Evolutionary conservation across 1,139 yeast genomes (phyloP), one percentile per base, ranked within the genome.

Genomic region (Magnusiomyces suaveolens): DNA sequence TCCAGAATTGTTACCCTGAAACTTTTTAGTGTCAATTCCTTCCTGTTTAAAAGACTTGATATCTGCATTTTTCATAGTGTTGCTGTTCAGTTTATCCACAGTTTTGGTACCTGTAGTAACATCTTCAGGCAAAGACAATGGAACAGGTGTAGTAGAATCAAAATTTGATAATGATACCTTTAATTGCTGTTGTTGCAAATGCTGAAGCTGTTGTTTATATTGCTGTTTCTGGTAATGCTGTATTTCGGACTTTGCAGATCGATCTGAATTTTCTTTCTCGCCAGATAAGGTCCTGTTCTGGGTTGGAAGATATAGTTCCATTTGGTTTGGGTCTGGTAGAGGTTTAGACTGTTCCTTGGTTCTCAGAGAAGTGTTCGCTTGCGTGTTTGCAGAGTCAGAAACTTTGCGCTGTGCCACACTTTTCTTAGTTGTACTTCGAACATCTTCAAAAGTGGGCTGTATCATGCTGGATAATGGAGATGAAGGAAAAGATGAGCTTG

Each of bases 171-270:
- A 16, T 3, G 43, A n/a, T 12, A 44, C 43, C 26, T 48, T 39
- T 16, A 48, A 18, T 29, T 39, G 58, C 18, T 33, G 52, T 36
- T 43, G 56, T 44, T 51, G 61, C 29, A 48, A 57, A 21, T 24
- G 51, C 20, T 50, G 50, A 8, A 56, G 25, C 33, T 53, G 58
- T 32, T 56, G 56, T 23, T 52, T 56, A 24, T 56, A 53, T 16
- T 38, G 52, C 24, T 53, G 56, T 36, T 49, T 51, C 43, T 54
- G 50, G 16, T 52, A 44, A 16, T 38, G 23, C 38, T 48, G 51
- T 6, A 46, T 29, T 29, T 46, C 36, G 3, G 41, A 36, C 18
- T 36, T 36, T 36, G 41, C 18, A 36, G 41, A 36, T 14, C 18
- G 41, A 36, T 36, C 41, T 16, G 16, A 36, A 36, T 29, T 12